phyloP scores from a whole-genome alignment of 495 filamentous ascomycete genomes.

The Evansstolkia leycettana region DNA sequence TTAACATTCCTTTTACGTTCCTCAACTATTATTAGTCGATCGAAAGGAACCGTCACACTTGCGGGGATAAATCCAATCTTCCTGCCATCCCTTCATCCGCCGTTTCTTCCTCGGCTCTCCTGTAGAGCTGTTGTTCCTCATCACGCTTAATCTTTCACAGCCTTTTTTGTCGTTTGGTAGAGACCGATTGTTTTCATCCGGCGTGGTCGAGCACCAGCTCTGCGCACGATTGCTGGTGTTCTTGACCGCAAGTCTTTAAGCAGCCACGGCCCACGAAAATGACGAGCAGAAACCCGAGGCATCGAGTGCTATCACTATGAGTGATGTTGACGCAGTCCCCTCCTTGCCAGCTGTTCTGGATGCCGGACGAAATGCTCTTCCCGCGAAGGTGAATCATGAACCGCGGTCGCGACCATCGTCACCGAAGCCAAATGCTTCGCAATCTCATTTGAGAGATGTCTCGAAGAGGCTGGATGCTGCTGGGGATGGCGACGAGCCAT shows the following conservation, averaged over 20 bases:
- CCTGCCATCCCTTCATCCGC: no score
- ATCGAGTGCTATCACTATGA: slow-evolving; percentile 40
- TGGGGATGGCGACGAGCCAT: slow-evolving; percentile 18
- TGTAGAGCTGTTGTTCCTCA: no score
- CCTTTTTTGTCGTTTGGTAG: neutral
- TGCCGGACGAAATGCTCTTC: slow-evolving; percentile 24
- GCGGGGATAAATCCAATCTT: no score
- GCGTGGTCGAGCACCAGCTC: slow-evolving; percentile 23
- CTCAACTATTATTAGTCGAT: no score
- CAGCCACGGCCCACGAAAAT: slow-evolving; percentile 36
- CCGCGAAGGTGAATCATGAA: slow-evolving; percentile 21
- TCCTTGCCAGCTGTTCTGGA: slow-evolving; percentile 32
- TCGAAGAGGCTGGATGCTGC: slow-evolving; percentile 13
- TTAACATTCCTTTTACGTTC: neutral
- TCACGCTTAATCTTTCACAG: neutral
- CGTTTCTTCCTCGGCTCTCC: no score
- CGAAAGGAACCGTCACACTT: no score
- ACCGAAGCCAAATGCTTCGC: slow-evolving; percentile 12
- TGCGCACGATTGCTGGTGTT: slow-evolving; percentile 29
- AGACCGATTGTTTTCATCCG: neutral
- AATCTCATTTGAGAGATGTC: slow-evolving; percentile 12
- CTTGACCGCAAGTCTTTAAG: slow-evolving; percentile 18
- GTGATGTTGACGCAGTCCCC: slow-evolving; percentile 36
- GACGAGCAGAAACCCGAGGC: slow-evolving; percentile 32
- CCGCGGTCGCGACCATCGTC: slow-evolving; percentile 15